A percentile compares a stretch with the other conserved stretches of the same genome.
phyloP scores from a whole-genome alignment of 2,329 filamentous ascomycete genomes.

The Trichoderma semiorbis region DNA sequence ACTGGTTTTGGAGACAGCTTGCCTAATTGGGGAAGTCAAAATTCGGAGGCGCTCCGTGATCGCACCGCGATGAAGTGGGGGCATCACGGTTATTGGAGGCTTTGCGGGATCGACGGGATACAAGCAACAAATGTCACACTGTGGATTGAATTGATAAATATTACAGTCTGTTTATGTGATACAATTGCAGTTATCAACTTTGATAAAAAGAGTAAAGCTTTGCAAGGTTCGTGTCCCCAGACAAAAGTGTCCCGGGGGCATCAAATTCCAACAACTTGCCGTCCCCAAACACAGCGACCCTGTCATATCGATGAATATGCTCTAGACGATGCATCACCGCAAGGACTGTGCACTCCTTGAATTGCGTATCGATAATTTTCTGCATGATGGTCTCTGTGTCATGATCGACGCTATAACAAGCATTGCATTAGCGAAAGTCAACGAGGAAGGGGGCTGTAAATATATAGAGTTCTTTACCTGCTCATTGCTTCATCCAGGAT shows the following conservation, averaged over 20 bases:
- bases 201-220: not conserved
- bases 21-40: not conserved
- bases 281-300: conserved; percentile 55
- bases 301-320: conserved; percentile 35
- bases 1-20: not conserved
- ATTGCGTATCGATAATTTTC: conserved; percentile 31
- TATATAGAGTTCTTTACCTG: conserved; percentile 25
- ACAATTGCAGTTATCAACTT: not conserved
- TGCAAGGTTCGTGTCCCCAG: conserved; percentile 22
- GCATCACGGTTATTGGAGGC: not conserved
- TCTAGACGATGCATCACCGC: conserved; percentile 38
- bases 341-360: conserved; percentile 48
- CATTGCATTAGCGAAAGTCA: not conserved
- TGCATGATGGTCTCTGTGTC: conserved; percentile 34
- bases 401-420: conserved; percentile 29
- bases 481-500: conserved; percentile 39
- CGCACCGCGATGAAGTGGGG: not conserved
- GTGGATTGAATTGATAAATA: not conserved
- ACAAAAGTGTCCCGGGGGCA: conserved; percentile 16
- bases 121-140: not conserved
- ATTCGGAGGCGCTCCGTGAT: conserved; percentile 5
- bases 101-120: not conserved
- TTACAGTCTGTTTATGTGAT: not conserved
- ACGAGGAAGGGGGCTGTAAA: not conserved
- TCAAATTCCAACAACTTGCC: conserved; percentile 19